A percentile compares a stretch with the other conserved stretches of the same genome.
These are phyloP conservation scores for Rhodotorula graminis DNA, from an alignment of 768 basidiomycete species.

Conservation along the genomic window DNA sequence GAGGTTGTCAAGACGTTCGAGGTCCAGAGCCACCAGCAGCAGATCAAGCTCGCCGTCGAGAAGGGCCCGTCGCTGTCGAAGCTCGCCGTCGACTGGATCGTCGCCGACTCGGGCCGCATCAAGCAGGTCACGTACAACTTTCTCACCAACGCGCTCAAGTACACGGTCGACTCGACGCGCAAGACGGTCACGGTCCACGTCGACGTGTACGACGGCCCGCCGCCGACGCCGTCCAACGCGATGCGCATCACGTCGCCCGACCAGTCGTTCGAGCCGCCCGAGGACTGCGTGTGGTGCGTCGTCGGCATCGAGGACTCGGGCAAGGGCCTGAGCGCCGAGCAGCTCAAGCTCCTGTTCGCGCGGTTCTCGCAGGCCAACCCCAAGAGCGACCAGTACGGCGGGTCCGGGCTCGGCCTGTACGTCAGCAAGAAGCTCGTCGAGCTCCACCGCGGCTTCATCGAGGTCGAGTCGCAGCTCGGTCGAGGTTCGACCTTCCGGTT, in stretches of 20 bases:
- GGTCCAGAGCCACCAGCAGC: slow-evolving; percentile 16
- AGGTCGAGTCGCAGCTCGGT: slow-evolving; percentile 1
- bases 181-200: slow-evolving; percentile 24
- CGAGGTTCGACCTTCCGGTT: slow-evolving; percentile 1
- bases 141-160: slow-evolving; percentile 23
- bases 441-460: slow-evolving; percentile 34
- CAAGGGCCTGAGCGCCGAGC: slow-evolving; percentile 15
- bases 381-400: slow-evolving; percentile 19
- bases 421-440: slow-evolving; percentile 34
- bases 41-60: slow-evolving; percentile 16
- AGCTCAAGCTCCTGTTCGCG: slow-evolving; percentile 19
- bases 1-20: slow-evolving; percentile 27
- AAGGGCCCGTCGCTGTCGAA: slow-evolving; percentile 1
- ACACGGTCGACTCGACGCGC: slow-evolving; percentile 2
- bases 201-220: slow-evolving; percentile 15
- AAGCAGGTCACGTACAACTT: slow-evolving; percentile 29
- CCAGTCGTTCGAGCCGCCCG: slow-evolving; percentile 1
- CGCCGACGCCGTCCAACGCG: not conserved
- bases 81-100: slow-evolving; percentile 15
- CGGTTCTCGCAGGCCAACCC: slow-evolving; percentile 32
- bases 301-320: slow-evolving; percentile 28
- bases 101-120: slow-evolving; percentile 15
- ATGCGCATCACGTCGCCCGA: slow-evolving; percentile 7
- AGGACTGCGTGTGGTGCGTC: slow-evolving; percentile 7
- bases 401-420: slow-evolving; percentile 32